Conservation (phyloP, 345 rosid genomes). For the Corchorus capsularis region DNA sequence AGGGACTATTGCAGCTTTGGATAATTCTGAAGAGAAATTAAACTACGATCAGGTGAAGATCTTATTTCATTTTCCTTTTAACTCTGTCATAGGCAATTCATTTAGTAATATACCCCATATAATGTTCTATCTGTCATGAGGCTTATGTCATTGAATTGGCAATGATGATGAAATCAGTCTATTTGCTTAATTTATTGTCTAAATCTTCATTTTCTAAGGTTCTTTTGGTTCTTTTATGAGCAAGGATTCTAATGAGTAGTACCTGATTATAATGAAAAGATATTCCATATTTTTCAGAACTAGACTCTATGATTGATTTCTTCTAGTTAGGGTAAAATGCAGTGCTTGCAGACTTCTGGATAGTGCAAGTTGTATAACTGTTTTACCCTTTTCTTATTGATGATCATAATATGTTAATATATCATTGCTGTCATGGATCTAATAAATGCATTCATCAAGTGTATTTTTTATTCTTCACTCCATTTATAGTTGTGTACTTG, state of each 20-base stretch:
- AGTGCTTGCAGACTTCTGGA: not conserved
- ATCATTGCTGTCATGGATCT: not conserved
- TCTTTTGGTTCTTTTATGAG: not conserved
- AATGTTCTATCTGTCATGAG: not conserved
- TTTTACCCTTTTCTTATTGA: not conserved
- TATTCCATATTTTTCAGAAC: not conserved
- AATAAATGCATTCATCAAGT: not conserved
- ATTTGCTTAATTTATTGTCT: not conserved
- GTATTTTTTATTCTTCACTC: not conserved
- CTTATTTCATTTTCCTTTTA: not conserved
- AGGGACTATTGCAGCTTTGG: constrained; percentile 89
- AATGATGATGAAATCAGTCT: not conserved
- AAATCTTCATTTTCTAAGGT: not conserved
- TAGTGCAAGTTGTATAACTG: not conserved
- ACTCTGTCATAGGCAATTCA: not conserved
- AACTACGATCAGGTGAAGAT: constrained; percentile 89
- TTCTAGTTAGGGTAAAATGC: not conserved
- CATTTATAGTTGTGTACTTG: not conserved
- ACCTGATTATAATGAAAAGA: not conserved
- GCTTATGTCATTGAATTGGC: not conserved
- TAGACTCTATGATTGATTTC: not conserved
- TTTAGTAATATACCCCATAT: not conserved
- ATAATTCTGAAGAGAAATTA: constrained; percentile 74
- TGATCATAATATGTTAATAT: not conserved
- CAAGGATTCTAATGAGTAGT: not conserved